A percentile compares a stretch with the other conserved stretches of the same genome.
phyloP scores from a whole-genome alignment of 257 asterid species.

The Solanum pinnatisectum region DNA sequence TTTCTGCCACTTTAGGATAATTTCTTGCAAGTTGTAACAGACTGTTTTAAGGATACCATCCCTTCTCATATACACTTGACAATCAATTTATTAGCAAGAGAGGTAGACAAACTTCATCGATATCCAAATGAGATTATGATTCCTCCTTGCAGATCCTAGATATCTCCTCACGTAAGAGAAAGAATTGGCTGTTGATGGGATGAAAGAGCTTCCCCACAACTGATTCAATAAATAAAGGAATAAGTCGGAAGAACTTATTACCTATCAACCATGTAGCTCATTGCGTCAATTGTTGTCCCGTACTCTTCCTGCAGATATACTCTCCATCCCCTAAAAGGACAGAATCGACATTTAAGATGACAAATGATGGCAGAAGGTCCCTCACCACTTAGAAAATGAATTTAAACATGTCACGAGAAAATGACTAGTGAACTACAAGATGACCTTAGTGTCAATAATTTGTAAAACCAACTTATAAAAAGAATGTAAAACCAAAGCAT shows the following conservation, averaged over 20 bases:
- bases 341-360: background rate
- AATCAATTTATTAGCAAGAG: background rate
- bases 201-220: background rate
- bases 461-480: background rate
- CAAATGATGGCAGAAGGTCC: background rate
- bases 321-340: conserved; percentile 78
- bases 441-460: background rate
- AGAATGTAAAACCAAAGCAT: background rate
- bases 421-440: background rate
- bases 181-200: background rate
- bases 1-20: background rate
- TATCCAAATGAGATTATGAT: background rate
- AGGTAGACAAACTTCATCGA: background rate
- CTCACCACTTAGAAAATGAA: background rate
- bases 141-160: background rate
- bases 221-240: background rate
- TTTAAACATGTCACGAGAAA: background rate
- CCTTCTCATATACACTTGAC: background rate
- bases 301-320: conserved; percentile 90
- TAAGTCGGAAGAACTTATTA: conserved; percentile 4
- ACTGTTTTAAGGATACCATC: background rate
- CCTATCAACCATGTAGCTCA: conserved; percentile 59
- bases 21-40: background rate
- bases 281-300: conserved; percentile 74
- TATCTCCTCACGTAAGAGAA: background rate